A percentile compares a stretch with the other conserved stretches of the same genome.
Conservation (phyloP, 371 early-diverging fungal genomes). For the Funneliformis caledonium region DNA sequence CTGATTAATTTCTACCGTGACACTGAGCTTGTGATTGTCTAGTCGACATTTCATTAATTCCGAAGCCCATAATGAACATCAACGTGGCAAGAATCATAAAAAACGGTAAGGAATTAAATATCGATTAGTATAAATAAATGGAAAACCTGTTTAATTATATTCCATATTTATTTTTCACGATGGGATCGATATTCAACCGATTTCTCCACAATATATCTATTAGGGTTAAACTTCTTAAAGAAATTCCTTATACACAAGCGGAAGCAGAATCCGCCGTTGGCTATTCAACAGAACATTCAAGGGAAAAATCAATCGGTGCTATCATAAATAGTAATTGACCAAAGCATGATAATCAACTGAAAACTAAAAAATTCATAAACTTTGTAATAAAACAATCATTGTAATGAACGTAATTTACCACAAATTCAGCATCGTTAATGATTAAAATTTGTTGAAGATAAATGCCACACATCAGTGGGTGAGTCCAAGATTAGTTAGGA, state of each 20-base stretch:
- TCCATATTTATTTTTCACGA: background rate
- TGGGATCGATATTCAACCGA: background rate
- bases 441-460: no score
- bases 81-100: slow-evolving; percentile 57
- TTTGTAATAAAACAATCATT: no score
- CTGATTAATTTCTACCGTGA: background rate
- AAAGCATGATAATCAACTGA: background rate
- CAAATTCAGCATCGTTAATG: no score
- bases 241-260: slow-evolving; percentile 85
- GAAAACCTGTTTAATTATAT: background rate
- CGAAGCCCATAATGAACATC: slow-evolving; percentile 51
- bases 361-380: background rate
- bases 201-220: background rate
- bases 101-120: slow-evolving; percentile 41
- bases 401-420: no score
- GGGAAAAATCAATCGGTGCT: background rate
- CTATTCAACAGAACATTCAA: slow-evolving; percentile 46
- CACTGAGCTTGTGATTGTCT: background rate
- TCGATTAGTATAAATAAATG: background rate
- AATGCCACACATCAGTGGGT: background rate
- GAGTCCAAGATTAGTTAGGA: background rate
- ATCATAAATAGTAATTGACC: background rate
- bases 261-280: slow-evolving; percentile 88
- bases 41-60: slow-evolving; percentile 57
- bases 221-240: slow-evolving; percentile 76